Evolutionary conservation across 2,329 filamentous ascomycete species (phyloP).

Genomic region (Penicillium sp.): DNA sequence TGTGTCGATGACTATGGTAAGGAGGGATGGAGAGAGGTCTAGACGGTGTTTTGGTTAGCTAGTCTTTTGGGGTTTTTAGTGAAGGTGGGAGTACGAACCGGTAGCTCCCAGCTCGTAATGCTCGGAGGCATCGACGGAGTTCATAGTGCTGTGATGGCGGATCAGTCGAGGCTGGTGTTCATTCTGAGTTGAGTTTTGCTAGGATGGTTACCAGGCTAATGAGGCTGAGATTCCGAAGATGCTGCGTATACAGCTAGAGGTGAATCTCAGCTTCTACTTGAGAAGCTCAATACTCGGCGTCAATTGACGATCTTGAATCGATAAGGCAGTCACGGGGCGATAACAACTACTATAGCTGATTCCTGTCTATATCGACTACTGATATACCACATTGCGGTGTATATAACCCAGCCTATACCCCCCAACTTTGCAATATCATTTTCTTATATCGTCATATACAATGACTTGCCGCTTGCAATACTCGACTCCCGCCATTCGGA

Average conservation of each 20-base stretch:
- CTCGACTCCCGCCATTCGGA: not conserved
- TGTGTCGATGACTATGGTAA: constrained; percentile 90
- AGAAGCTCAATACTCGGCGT: not conserved
- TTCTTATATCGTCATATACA: not conserved
- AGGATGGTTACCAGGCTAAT: not conserved
- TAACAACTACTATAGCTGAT: constrained; percentile 5
- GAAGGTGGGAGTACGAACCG: constrained; percentile 36
- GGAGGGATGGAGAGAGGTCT: constrained; percentile 71
- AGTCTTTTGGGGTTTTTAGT: not conserved
- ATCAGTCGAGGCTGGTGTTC: constrained; percentile 11
- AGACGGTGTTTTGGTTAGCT: not conserved
- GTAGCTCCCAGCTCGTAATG: constrained; percentile 51
- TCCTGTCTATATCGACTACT: not conserved
- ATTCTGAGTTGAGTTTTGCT: constrained; percentile 6
- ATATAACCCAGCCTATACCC: not conserved
- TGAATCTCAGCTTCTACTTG: not conserved
- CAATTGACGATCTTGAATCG: constrained; percentile 1
- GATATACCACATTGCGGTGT: not conserved
- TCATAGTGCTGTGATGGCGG: constrained; percentile 50
- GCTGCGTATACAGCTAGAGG: not conserved
- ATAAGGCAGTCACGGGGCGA: constrained; percentile 14
- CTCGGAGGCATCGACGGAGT: constrained; percentile 63
- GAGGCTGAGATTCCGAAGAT: not conserved
- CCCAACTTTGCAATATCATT: not conserved
- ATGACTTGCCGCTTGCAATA: not conserved